These are phyloP conservation scores for Pichia sp. DNA, from an alignment of 1,139 yeast genomes.

Conservation along the genomic window DNA sequence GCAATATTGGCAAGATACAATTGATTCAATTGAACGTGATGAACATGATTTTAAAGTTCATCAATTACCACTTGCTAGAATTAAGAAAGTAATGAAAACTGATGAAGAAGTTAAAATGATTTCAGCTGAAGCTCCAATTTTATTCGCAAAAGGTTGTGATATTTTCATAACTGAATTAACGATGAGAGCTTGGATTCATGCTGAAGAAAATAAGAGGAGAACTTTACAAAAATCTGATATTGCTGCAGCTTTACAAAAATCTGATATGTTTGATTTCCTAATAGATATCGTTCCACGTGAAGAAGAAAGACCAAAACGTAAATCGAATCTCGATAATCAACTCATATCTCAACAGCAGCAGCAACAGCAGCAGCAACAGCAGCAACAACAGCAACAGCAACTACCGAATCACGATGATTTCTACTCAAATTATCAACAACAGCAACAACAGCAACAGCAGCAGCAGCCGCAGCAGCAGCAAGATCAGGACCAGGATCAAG, in stretches of 20 bases:
- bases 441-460: slow-evolving; percentile 4
- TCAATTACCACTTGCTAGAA: slow-evolving; percentile 88
- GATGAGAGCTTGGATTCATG: slow-evolving; percentile 98
- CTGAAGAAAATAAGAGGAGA: slow-evolving; percentile 90
- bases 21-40: slow-evolving; percentile 81
- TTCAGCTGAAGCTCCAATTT: slow-evolving; percentile 93
- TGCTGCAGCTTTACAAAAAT: slow-evolving; percentile 88
- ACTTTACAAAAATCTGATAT: slow-evolving; percentile 91
- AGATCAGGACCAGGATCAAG: no score
- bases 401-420: not conserved
- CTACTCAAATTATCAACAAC: not conserved
- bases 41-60: slow-evolving; percentile 91
- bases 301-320: slow-evolving; percentile 48
- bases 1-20: slow-evolving; percentile 95
- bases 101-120: slow-evolving; percentile 97
- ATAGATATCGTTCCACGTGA: slow-evolving; percentile 93
- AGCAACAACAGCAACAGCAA: slow-evolving; percentile 1
- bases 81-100: slow-evolving; percentile 94
- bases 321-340: slow-evolving; percentile 4
- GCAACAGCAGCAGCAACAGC: slow-evolving; percentile 14
- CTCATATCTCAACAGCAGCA: slow-evolving; percentile 17
- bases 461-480: no score
- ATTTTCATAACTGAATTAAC: slow-evolving; percentile 92
- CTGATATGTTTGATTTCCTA: slow-evolving; percentile 94
- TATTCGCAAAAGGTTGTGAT: slow-evolving; percentile 97